A percentile compares a stretch with the other conserved stretches of the same genome.
phyloP scores from a whole-genome alignment of 305 asterid species.

The Rubia peregrina region DNA sequence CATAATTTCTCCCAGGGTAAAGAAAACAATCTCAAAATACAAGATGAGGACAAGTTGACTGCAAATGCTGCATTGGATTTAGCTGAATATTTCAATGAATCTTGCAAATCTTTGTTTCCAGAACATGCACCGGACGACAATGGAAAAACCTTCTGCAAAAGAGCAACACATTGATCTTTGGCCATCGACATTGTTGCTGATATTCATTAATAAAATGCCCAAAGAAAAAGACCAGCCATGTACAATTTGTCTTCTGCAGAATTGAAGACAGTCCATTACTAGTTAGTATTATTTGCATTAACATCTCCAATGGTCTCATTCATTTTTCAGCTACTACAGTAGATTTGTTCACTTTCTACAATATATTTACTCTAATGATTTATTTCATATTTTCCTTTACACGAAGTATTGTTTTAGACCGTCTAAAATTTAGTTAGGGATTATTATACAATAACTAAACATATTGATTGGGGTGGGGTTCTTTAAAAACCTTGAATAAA shows the following conservation, averaged over 20 bases:
- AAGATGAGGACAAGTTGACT: slow-evolving; percentile 45
- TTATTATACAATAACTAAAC: too few relatives aligned
- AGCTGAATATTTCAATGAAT: slow-evolving; percentile 37
- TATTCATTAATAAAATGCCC: not conserved
- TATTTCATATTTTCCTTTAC: too few relatives aligned
- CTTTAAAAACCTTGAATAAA: too few relatives aligned
- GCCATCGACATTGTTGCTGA: not conserved
- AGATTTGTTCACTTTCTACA: too few relatives aligned
- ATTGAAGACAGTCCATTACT: not conserved
- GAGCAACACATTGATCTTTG: not conserved
- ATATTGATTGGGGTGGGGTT: too few relatives aligned
- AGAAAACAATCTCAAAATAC: slow-evolving; percentile 30
- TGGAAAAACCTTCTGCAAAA: slow-evolving; percentile 12
- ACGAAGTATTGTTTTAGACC: too few relatives aligned
- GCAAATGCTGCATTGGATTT: slow-evolving; percentile 44
- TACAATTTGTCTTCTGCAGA: not conserved
- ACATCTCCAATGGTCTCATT: not conserved
- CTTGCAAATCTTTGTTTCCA: slow-evolving; percentile 26
- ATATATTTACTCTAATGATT: too few relatives aligned
- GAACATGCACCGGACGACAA: slow-evolving; percentile 15
- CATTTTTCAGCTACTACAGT: not conserved
- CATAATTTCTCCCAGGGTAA: slow-evolving; percentile 25
- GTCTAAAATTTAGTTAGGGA: too few relatives aligned
- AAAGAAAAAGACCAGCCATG: not conserved
- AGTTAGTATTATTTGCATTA: not conserved